Conservation (phyloP, 345 rosid species). For the Citrus cavaleriei region DNA sequence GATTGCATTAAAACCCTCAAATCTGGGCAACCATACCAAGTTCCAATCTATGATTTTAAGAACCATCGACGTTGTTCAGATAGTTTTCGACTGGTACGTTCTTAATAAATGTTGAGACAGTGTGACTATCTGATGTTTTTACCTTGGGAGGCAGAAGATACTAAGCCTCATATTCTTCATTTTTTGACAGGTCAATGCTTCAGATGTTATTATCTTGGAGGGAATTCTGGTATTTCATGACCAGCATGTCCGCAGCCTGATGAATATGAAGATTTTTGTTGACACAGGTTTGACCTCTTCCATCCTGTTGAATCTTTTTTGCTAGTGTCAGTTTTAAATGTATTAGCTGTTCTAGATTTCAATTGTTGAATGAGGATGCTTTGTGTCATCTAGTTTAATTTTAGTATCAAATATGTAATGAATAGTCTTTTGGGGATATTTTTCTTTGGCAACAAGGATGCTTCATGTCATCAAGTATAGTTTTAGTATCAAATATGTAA, state of each 20-base stretch:
- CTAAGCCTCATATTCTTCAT: not conserved
- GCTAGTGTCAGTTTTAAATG: not conserved
- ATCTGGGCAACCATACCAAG: constrained; percentile 75
- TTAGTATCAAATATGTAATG: not conserved
- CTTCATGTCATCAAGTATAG: not conserved
- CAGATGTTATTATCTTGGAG: constrained; percentile 97
- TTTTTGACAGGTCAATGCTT: constrained; percentile 76
- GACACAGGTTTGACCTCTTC: constrained; percentile 68
- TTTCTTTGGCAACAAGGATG: not conserved
- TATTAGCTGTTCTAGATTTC: not conserved
- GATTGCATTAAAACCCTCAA: constrained; percentile 73
- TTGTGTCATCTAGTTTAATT: not conserved
- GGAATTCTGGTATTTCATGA: constrained; percentile 98
- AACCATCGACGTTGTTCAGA: constrained; percentile 75
- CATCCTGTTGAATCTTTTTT: constrained; percentile 2
- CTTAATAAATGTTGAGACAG: not conserved
- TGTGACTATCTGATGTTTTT: not conserved
- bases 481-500: not conserved
- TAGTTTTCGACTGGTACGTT: constrained; percentile 81
- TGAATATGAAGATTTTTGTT: constrained; percentile 98
- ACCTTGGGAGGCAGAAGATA: not conserved
- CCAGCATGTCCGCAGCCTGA: constrained; percentile 76
- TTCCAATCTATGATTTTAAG: constrained; percentile 93
- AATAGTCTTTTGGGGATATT: not conserved
- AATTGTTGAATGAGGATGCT: not conserved